These are phyloP conservation scores for Emmonsia crescens DNA, from an alignment of 2,329 filamentous ascomycete species.

Conservation along the genomic window DNA sequence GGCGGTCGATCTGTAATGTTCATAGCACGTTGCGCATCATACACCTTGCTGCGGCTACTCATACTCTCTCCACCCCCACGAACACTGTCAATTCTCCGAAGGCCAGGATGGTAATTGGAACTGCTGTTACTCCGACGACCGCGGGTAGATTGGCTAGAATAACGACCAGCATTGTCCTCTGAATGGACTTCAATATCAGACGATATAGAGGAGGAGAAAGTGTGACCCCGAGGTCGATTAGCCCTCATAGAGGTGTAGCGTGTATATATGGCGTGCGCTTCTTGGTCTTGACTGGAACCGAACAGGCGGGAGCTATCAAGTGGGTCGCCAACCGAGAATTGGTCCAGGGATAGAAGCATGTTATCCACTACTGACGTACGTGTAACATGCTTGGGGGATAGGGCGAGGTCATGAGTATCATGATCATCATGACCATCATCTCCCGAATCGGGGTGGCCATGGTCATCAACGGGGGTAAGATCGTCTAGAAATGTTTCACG, in stretches of 20 bases:
- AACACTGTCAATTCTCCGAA: constrained; percentile 54
- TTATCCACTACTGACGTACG: constrained; percentile 90
- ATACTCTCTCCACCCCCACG: constrained; percentile 33
- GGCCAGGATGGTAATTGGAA: constrained; percentile 54
- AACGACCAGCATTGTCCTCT: constrained; percentile 30
- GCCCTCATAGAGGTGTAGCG: constrained; percentile 21
- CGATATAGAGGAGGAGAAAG: constrained; percentile 49
- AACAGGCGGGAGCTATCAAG: constrained; percentile 12
- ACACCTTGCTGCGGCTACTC: constrained; percentile 27
- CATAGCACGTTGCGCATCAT: constrained; percentile 22
- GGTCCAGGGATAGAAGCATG: constrained; percentile 87
- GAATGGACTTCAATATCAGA: constrained; percentile 43
- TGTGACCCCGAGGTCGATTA: constrained; percentile 45
- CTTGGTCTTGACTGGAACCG: constrained; percentile 31
- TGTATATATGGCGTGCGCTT: constrained; percentile 23
- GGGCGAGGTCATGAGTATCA: constrained; percentile 21
- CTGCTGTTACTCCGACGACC: constrained; percentile 70
- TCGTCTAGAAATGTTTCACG: constrained; percentile 33
- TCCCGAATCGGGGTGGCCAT: constrained; percentile 23
- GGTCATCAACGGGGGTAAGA: constrained; percentile 22
- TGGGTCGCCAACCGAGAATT: constrained; percentile 40
- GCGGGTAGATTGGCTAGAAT: constrained; percentile 30
- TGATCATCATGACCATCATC: constrained; percentile 28
- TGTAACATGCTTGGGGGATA: constrained; percentile 50
- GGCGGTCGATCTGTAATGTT: constrained; percentile 17